Evolutionary conservation across 495 filamentous ascomycete genomes (phyloP).

Genomic region (Tuber brumale): DNA sequence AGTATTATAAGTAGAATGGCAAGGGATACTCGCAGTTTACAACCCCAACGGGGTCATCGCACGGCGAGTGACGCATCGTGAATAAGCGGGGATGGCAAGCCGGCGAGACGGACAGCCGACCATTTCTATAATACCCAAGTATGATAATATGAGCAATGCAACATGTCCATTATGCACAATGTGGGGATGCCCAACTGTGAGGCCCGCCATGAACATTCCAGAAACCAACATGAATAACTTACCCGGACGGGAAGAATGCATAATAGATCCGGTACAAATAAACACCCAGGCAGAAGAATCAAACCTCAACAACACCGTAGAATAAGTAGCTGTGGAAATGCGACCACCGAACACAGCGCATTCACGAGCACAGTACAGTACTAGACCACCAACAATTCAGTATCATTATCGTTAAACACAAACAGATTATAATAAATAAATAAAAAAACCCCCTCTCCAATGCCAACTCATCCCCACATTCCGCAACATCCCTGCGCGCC

Average conservation of each 20-base stretch:
- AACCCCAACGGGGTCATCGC: too few species aligned
- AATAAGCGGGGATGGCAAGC: not conserved
- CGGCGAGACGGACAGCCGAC: too few species aligned
- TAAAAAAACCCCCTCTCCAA: too few species aligned
- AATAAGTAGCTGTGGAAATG: not conserved
- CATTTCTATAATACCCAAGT: not conserved
- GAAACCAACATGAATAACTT: not conserved
- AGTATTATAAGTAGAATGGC: not conserved
- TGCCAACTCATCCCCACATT: too few species aligned
- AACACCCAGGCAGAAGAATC: not conserved
- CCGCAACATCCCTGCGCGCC: too few species aligned
- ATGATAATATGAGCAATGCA: too few species aligned
- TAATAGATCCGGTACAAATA: not conserved
- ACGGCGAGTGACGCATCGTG: not conserved
- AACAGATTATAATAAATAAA: too few species aligned
- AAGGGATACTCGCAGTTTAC: conserved; percentile 6
- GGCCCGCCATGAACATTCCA: not conserved
- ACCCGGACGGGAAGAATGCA: not conserved
- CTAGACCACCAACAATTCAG: too few species aligned
- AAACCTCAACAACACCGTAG: not conserved
- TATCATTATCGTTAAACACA: too few species aligned
- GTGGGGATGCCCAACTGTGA: not conserved
- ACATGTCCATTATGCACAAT: too few species aligned
- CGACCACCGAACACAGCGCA: not conserved
- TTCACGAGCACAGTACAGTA: too few species aligned